Conservation (phyloP, 2,329 filamentous ascomycete genomes). For the Fusarium sarcochroum region DNA sequence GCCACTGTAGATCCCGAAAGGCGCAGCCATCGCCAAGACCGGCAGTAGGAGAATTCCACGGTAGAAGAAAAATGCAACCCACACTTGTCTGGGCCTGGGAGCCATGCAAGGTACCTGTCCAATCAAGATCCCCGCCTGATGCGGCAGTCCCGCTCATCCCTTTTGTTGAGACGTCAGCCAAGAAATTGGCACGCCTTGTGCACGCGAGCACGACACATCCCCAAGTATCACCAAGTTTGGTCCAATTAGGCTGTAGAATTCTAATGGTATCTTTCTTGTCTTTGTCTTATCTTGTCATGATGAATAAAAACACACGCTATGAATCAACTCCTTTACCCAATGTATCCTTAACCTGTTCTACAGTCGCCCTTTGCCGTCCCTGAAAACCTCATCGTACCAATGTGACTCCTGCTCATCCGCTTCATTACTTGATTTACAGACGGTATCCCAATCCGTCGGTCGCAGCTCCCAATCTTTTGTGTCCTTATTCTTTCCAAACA, state of each 20-base stretch:
- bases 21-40: conserved; percentile 17
- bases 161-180: conserved; percentile 20
- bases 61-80: not conserved
- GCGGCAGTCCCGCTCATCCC: not conserved
- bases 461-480: conserved; percentile 38
- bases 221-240: not conserved
- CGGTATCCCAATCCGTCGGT: conserved; percentile 39
- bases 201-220: not conserved
- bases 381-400: conserved; percentile 46
- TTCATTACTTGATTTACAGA: conserved; percentile 36
- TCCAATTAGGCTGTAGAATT: not conserved
- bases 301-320: conserved; percentile 39
- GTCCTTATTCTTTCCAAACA: conserved; percentile 44
- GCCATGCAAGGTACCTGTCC: conserved; percentile 25
- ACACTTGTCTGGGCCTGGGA: not conserved
- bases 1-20: not conserved
- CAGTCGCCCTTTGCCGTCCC: conserved; percentile 40
- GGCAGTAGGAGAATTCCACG: conserved; percentile 3
- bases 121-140: conserved; percentile 6
- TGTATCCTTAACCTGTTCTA: conserved; percentile 19
- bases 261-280: not conserved
- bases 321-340: conserved; percentile 32
- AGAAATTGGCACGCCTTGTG: conserved; percentile 21
- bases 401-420: conserved; percentile 19
- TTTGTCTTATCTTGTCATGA: conserved; percentile 12